Base-by-base conservation (phyloP, 2,329 filamentous ascomycete genomes). In the Thelonectria discophora region DNA sequence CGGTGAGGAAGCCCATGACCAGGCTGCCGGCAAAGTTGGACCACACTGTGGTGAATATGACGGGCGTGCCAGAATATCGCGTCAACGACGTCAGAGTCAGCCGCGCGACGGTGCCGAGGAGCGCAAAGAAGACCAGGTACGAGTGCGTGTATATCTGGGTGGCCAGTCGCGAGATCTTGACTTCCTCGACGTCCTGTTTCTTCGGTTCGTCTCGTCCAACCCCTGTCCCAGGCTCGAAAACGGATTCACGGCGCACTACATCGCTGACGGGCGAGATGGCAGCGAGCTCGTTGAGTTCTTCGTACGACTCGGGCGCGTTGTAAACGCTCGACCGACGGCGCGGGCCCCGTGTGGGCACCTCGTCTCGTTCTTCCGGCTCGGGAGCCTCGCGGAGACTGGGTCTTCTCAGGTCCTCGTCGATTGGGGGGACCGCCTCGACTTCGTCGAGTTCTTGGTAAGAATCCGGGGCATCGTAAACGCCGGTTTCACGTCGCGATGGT, bases 21-120 rank as follows among this genome's bases (percentile, higher is more conserved):
- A 96, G 73, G 57, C 91, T 90, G 1, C 94, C 94, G 1, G 82
- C 87, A 48, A 97, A 89, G 72, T 98, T 97, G 62, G 93, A 89
- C 94, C 94, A 98, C 20, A 97, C 77, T 2, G 91, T 88, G 52
- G 87, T 85, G 57, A 92, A 94, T 5, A 87, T 80, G 20, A 95
- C 81, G 0, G 93, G 93, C 0, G 91, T 87, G 20, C 89, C 90
- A 1, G 90, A 88, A 74, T 97, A 97, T 58, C 84, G 86, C 0
- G 93, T 95, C 53, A 97, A 79, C 48, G 90, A 89, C 72, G 93
- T 87, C 8, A 97, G 79, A 4, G 93, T 94, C 1, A 97, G 80
- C 11, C 94, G 87, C 1, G 93, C 91, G 24, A 97, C 84, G 0
- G 93, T 95, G 37, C 94, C 94, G 40, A 94, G 78, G 17, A 97